Base-by-base conservation (phyloP, 176 grass and related monocot genomes). In the Poa annua region DNA sequence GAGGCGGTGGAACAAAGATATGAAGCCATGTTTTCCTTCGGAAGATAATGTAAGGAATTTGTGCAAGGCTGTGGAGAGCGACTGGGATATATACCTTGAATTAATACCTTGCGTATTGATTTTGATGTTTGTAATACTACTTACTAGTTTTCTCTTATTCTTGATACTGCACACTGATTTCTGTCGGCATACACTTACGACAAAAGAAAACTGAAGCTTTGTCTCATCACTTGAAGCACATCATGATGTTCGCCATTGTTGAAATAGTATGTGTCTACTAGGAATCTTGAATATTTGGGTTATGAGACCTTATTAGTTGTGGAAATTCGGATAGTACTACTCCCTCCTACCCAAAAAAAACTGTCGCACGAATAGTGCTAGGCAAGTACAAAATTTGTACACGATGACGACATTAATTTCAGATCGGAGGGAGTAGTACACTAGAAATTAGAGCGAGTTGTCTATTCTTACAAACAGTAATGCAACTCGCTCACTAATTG, bases 71-170 rank as follows among this genome's bases (percentile, higher is more conserved):
- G 5, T 62, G 21, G 59, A 75, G 59, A 53, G 80, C 41, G 65
- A 72, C 22, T 73, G 78, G 66, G 85, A 88, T 22, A 51, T 88
- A 78, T 79, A 65, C 80, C 29, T 29, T 29, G 29, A 29, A 29
- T 29, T 29, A 29, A 29, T 29, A 29, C 29, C 55, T 74, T 71
- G 75, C 32, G 29, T 80, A 80, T 12, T 32, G 44, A 45, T 45
- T 45, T 45, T 45, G 44, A 45, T 45, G 44, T 45, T 45, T 44
- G 8, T 48, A 72, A 48, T 26, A 8, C 39, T 8, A 9, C 8
- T 2, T 42, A 29, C 29, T 29, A 29, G 22, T 64, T 21, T 70
- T 45, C 12, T 34, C 29, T 25, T 34, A 6, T 42, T 26, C 15
- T 35, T 39, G 4, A 63, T 65, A 29, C 29, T 29, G 11, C 11